Evolutionary conservation across 495 filamentous ascomycete genomes (phyloP).

Genomic region (Penicillium desertorum): DNA sequence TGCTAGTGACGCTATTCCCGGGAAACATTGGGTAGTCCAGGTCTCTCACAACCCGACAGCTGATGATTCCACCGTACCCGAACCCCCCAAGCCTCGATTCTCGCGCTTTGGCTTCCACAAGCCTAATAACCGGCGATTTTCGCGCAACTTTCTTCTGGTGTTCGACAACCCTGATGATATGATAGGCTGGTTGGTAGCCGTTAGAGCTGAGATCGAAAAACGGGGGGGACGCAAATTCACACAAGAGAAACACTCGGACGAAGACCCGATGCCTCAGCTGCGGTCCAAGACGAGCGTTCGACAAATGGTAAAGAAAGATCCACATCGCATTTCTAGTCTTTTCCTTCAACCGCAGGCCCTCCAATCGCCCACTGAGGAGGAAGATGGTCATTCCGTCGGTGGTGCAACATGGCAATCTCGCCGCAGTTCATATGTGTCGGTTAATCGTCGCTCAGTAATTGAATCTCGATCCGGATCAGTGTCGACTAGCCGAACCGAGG

Average conservation of each 20-base stretch:
- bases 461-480: conserved; percentile 36
- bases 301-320: conserved; percentile 49
- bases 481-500: conserved; percentile 34
- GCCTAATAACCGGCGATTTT: conserved; percentile 58
- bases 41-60: conserved; percentile 71
- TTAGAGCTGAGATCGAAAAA: conserved; percentile 67
- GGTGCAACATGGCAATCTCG: conserved; percentile 29
- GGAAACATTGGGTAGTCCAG: conserved; percentile 89
- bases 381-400: conserved; percentile 28
- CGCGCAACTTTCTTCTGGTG: conserved; percentile 73
- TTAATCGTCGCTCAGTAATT: conserved; percentile 33
- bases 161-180: conserved; percentile 79
- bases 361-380: conserved; percentile 27
- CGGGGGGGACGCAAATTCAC: conserved; percentile 66
- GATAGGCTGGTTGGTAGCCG: conserved; percentile 71
- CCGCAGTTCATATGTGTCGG: conserved; percentile 33
- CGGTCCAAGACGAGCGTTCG: conserved; percentile 38
- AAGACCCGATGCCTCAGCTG: conserved; percentile 41
- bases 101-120: conserved; percentile 67
- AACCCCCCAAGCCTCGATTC: conserved; percentile 61
- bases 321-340: conserved; percentile 60
- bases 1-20: conserved; percentile 88
- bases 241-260: conserved; percentile 49
- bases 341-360: conserved; percentile 54
- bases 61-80: conserved; percentile 53